Evolutionary conservation across 139 green algal genomes (phyloP), one percentile per base, ranked within the genome.

Genomic region (Chlorella sp.): DNA sequence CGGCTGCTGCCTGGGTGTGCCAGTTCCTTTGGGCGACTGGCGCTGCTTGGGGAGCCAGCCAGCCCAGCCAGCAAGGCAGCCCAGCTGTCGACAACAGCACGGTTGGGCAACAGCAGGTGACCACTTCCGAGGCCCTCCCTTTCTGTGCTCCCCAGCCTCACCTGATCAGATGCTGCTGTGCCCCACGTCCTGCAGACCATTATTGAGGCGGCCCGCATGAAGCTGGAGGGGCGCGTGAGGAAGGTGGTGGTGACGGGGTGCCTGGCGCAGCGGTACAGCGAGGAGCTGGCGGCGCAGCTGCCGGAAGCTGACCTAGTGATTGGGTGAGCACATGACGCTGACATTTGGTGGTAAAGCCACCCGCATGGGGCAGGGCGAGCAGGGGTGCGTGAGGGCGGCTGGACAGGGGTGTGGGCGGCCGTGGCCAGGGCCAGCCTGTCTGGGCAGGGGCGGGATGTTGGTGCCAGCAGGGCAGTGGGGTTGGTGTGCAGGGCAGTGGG

Each of bases 181-280:
- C 36, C 21, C 76, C 37, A 16, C 76, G 53, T 37, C 60, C n/a
- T 88, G 87, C 87, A 97, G 91, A 96, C 96, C 75, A 98, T 99
- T 78, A 91, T 98, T 37, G 94, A 97, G 87, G 96, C 96, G 22
- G 93, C 96, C 15, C 81, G 86, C 19, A 78, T 98, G 40, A 97
- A 97, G 66, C 90, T 91, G 83, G 94, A 97, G 73, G 94, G 94
- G 48, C 92, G 91, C 75, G 89, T 86, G n/a, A 89, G 94, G 75
- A 92, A 93, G 64, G 86, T 99, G 26, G 87, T 98, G 15, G 95
- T 99, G 4, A 99, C 97, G 1, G 97, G 97, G 12, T 99, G 97
- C 93, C 83, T 98, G 76, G 96, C 96, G 28, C 97, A 99, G 93
- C 93, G 97, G 37, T 98, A 99, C 92, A 90, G 89, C 30, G 84